These are phyloP conservation scores for Chlorella sorokiniana DNA, from an alignment of 139 green algal species.

Conservation along the genomic window DNA sequence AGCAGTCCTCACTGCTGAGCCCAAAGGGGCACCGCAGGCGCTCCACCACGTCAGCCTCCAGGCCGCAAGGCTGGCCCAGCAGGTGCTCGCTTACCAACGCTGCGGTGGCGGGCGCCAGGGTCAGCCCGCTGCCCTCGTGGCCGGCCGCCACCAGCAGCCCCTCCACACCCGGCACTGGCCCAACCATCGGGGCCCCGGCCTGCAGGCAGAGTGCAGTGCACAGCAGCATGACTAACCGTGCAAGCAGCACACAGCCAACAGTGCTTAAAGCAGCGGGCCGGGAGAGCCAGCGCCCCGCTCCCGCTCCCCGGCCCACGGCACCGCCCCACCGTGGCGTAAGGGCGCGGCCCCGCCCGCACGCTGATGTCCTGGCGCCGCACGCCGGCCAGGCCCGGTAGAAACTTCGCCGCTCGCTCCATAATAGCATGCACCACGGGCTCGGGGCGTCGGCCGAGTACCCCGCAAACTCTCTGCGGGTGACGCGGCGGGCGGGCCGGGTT, in stretches of 20 bases:
- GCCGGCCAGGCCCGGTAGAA: slow-evolving; percentile 57
- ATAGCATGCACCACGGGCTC: slow-evolving; percentile 61
- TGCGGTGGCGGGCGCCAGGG: slow-evolving; percentile 69
- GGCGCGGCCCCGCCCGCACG: slow-evolving; percentile 64
- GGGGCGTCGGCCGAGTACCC: slow-evolving; percentile 44
- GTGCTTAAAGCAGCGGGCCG: background rate
- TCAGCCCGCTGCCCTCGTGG: slow-evolving; percentile 81
- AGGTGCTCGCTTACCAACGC: slow-evolving; percentile 42
- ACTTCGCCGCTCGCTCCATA: slow-evolving; percentile 55
- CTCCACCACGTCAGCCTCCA: slow-evolving; percentile 5
- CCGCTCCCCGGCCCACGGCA: background rate
- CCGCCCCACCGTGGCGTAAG: slow-evolving; percentile 50
- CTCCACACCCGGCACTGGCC: slow-evolving; percentile 48
- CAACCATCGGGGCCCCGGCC: slow-evolving; percentile 60
- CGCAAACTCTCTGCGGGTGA: slow-evolving; percentile 68
- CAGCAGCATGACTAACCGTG: background rate
- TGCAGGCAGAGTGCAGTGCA: background rate
- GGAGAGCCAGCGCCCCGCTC: background rate
- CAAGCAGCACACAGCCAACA: background rate
- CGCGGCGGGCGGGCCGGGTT: slow-evolving; percentile 59
- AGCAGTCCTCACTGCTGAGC: background rate
- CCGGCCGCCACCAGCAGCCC: slow-evolving; percentile 72
- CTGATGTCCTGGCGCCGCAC: background rate
- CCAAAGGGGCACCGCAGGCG: background rate
- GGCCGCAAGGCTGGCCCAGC: background rate